Base-by-base conservation (phyloP, 1,284 basidiomycete genomes). In the Trametes sp. region DNA sequence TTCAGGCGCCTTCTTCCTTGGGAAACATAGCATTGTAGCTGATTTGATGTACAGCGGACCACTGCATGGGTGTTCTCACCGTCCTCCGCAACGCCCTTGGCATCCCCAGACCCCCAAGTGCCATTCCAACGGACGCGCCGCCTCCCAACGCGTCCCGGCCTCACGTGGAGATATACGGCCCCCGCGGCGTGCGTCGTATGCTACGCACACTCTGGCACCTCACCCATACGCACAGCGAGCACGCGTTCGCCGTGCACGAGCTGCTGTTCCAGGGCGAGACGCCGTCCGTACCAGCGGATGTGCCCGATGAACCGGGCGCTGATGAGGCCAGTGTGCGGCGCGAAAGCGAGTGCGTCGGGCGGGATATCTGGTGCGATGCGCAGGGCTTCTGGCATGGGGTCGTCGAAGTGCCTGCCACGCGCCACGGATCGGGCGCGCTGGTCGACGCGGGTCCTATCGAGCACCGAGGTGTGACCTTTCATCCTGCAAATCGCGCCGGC, bases 241-340 rank as follows among this genome's bases (percentile, higher is more conserved):
- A 90, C 29, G 86, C 82, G 14, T 96, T 90, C 70, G 86, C 84
- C 21, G 92, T 95, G 0, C 93, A 97, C 74, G 95, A 97, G 74
- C 82, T 97, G 0, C 79, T 97, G 14, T 81, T 80, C 33, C 69
- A 78, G 0, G 79, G 78, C 16, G 86, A 89, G 59, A 84, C 82
- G 5, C 74, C 84, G 21, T 91, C 89, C 61, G 77, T 79, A 36
- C 68, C 76, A 1, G 54, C 67, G 0, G 64, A 67, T 8, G 65
- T 66, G n/a, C 33, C 26, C 1, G 78, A 83, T n/a, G 59, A 55
- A 13, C 63, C 60, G 29, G 72, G 78, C 4, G 74, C 91, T 19
- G 58, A 64, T 53, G 66, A 64, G 44, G 55, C 31, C 4, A 63
- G 64, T 58, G 53, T 64, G 14, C 61, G 66, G 65, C 89, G 93